Conservation (phyloP, 306 rosid genomes). For the Argentina anserina region DNA sequence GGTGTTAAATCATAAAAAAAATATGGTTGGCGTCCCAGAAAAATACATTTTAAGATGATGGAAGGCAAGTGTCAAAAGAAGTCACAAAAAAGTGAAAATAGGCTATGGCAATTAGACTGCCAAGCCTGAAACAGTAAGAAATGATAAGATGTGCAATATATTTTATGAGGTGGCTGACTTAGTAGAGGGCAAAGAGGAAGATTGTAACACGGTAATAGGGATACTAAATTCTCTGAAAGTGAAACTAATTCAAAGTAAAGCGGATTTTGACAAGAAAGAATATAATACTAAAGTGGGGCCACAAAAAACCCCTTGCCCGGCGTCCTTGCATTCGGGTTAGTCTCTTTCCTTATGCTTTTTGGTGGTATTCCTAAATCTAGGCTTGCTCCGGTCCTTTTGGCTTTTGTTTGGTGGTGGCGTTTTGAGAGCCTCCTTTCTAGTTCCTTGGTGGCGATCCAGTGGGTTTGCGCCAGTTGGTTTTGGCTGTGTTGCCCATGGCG, state of each 20-base stretch:
- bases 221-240: background rate
- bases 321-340: too few relatives aligned
- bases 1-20: background rate
- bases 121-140: background rate
- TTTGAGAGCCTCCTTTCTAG: too few relatives aligned
- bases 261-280: background rate
- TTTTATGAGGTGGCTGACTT: background rate
- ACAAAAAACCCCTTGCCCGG: background rate
- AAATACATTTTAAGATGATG: background rate
- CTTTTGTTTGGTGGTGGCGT: too few relatives aligned
- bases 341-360: too few relatives aligned
- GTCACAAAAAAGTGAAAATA: background rate
- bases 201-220: background rate
- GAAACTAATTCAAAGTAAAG: background rate
- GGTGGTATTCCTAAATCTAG: too few relatives aligned
- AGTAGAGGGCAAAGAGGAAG: background rate
- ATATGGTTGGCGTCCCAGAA: background rate
- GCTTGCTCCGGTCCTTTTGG: too few relatives aligned
- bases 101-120: background rate
- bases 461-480: too few relatives aligned
- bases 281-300: background rate
- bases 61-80: background rate
- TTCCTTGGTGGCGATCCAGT: too few relatives aligned
- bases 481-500: too few relatives aligned
- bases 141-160: background rate